Base-by-base conservation (phyloP, 2,329 filamentous ascomycete species). In the Phialocephala subalpina region DNA sequence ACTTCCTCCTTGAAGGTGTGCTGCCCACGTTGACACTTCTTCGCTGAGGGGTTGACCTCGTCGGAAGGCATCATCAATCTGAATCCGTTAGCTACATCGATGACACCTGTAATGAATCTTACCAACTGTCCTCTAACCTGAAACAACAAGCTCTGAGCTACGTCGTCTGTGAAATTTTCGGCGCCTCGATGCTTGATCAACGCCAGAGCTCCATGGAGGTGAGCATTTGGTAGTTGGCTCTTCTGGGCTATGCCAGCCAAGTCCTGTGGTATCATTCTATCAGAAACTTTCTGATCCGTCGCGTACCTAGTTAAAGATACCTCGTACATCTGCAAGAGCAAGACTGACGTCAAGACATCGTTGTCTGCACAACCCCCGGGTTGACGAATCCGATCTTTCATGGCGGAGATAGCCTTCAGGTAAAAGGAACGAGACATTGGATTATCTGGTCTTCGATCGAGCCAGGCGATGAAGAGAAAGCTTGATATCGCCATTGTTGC, bases 311-410 rank as follows among this genome's bases (percentile, higher is more conserved):
- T n/a, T 4, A 16, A 27, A 53, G 40, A 29, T 27, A 62, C 65
- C 65, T 64, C 65, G 35, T 64, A 67, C 42, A 67, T 57, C 16
- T 67, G 65, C 16, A 67, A 52, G 4, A 67, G 58, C 20, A 67
- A 27, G 3, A 67, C 61, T 8, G 58, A 59, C 12, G 62, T 64
- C 16, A 67, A 29, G 27, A 67, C 56, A 27, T 61, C 60, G n/a
- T 67, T 45, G 18, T 64, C 42, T 12, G 57, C 35, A 40, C 65
- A 67, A 1, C 20, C 40, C 5, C 58, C 36, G 2, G 47, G 27
- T n/a, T 52, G n/a, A 5, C 22, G 29, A 18, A 67, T 45, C 20
- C 47, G 58, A 16, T 61, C 58, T 33, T 63, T 64, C 55, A 67
- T 62, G 14, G 25, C n/a, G 4, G 52, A 49, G 9, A 63, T 14